Evolutionary conservation across 352 stramenopile genomes (phyloP), one percentile per base, ranked within the genome.

Genomic region (Globisporangium iwayamae): DNA sequence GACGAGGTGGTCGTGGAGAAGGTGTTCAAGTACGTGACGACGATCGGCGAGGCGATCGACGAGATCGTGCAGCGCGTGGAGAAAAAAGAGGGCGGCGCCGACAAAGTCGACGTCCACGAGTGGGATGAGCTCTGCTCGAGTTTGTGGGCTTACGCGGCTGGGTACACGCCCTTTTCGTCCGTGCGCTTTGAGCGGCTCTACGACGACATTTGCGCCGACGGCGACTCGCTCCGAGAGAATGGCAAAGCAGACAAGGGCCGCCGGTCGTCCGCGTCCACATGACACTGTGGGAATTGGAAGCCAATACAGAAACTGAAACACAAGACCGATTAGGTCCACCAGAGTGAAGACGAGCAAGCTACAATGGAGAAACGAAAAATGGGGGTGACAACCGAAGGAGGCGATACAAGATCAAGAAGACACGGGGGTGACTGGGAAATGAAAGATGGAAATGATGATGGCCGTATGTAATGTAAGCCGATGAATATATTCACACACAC

Each of bases 1-100:
- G 83, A 95, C 47, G 81, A 91, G 73, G 86, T 89, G 2, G 81
- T 95, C 34, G 78, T 94, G 13, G 87, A 95, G 57, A 95, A 95
- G 69, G 80, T 95, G 65, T 83, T 76, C 70, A 93, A 95, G 69
- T 95, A 95, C 63, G 76, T 95, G 51, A 87, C 76, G 54, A 89
- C 81, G 39, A 95, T 95, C 53, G 87, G 87, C 13, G 76, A 81
- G 38, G 73, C 74, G 47, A 96, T 96, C 62, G 87, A 96, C 74
- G 67, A 74, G n/a, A 76, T 92, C 30, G 83, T 96, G 48, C 63
- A 65, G 48, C 70, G 79, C n/a, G 70, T 77, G 25, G 60, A 58
- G 52, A 62, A 87, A 50, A 58, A 71, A 22, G 64, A 68, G 0
- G 51, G 68, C 22, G 38, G 38, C 13, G 14, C 39, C 13, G 66